Evolutionary conservation across 2,329 filamentous ascomycete species (phyloP).

Genomic region (Diplodia scrobiculata): DNA sequence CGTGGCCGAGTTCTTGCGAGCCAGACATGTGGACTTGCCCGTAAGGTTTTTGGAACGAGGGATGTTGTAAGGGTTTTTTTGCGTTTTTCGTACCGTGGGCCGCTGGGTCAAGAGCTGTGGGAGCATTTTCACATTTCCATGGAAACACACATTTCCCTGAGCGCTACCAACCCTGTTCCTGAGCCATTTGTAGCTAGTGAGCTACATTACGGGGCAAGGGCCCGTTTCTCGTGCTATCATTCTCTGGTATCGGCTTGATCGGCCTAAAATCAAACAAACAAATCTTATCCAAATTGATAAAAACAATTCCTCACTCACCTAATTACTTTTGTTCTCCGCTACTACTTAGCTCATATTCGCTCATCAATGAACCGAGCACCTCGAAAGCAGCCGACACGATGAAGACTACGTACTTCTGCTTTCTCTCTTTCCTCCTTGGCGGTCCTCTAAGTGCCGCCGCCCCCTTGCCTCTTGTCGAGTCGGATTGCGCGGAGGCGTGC

Average conservation of each 20-base stretch:
- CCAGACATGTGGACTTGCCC: constrained; percentile 52
- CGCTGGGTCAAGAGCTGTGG: no score
- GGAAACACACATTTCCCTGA: no score
- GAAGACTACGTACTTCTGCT: not conserved
- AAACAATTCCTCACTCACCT: no score
- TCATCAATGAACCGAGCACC: not conserved
- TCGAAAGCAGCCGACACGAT: not conserved
- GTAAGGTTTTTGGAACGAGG: constrained; percentile 50
- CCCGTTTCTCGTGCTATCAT: not conserved
- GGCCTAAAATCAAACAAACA: not conserved
- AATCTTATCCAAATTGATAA: no score
- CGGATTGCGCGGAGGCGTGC: no score
- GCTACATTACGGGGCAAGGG: not conserved
- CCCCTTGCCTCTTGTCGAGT: no score
- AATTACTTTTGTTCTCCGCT: no score
- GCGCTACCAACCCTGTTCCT: not conserved
- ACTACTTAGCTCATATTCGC: no score
- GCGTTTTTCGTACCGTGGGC: no score
- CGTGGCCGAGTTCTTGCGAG: constrained; percentile 50
- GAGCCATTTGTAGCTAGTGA: not conserved
- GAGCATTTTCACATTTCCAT: no score
- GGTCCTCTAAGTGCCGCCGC: not conserved
- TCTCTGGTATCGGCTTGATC: not conserved
- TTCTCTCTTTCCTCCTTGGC: not conserved
- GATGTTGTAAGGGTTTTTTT: constrained; percentile 34